Percentiles rank a stretch among this genome's conserved stretches.
Evolutionary conservation across 805 yeast species (phyloP).

Genomic region (Zygotorulaspora danielsina): DNA sequence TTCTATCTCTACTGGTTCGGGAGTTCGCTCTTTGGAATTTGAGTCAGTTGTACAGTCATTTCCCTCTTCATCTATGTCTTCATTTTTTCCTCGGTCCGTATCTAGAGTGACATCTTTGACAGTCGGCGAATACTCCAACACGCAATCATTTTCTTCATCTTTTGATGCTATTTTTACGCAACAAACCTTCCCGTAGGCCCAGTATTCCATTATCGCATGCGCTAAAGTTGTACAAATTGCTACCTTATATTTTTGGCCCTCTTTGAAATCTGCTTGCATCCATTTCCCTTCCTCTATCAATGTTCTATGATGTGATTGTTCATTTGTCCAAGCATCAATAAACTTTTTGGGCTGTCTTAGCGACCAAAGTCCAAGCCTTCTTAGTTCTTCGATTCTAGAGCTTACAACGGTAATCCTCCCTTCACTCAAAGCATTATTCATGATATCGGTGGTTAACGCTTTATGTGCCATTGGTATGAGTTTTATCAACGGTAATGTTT

Average conservation of each 20-base stretch:
- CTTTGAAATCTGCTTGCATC: constrained; percentile 75
- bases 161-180: constrained; percentile 52
- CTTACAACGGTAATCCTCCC: constrained; percentile 87
- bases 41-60: neutral
- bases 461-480: constrained; percentile 83
- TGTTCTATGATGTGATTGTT: constrained; percentile 63
- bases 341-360: constrained; percentile 75
- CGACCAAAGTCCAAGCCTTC: constrained; percentile 85
- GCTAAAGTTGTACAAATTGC: constrained; percentile 69
- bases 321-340: constrained; percentile 55
- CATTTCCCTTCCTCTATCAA: constrained; percentile 75
- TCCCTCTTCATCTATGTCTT: constrained; percentile 2
- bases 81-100: neutral
- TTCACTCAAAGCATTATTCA: constrained; percentile 79
- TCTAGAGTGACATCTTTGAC: neutral
- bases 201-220: constrained; percentile 68
- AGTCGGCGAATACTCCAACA: neutral
- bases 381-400: constrained; percentile 87
- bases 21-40: neutral
- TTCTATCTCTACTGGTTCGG: constrained; percentile 1
- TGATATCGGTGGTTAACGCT: constrained; percentile 76
- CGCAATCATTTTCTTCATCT: neutral
- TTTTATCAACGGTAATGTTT: constrained; percentile 78
- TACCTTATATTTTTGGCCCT: constrained; percentile 61
- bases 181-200: constrained; percentile 68